Conservation (phyloP, 129 eudicot species). For the Scalesia atractyloides region DNA sequence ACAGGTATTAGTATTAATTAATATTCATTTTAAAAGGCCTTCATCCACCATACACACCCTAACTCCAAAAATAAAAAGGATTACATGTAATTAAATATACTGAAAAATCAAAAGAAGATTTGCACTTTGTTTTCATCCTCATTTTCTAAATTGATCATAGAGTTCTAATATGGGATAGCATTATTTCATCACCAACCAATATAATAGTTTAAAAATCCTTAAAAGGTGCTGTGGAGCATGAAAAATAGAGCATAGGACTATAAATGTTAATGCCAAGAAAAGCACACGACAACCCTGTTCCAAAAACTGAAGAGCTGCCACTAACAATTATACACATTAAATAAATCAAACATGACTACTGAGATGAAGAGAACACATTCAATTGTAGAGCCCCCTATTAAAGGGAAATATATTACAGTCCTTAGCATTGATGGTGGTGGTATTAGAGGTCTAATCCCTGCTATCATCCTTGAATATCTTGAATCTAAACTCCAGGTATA, state of each 20-base stretch:
- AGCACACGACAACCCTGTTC: neutral
- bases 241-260: constrained; percentile 26
- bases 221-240: constrained; percentile 9
- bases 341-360: constrained; percentile 2
- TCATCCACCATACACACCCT: neutral
- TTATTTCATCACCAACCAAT: constrained; percentile 5
- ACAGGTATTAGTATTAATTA: too few species aligned
- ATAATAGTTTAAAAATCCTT: neutral
- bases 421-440: constrained; percentile 48
- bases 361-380: constrained; percentile 28
- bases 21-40: too few species aligned
- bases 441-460: constrained; percentile 45
- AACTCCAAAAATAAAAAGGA: too few species aligned
- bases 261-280: neutral
- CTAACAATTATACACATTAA: neutral
- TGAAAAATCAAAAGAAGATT: too few species aligned
- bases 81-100: too few species aligned
- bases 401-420: constrained; percentile 32
- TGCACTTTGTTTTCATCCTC: neutral
- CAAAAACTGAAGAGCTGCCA: neutral
- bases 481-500: constrained; percentile 38
- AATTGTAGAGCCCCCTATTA: constrained; percentile 24
- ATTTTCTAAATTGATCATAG: neutral
- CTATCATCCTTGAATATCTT: constrained; percentile 32
- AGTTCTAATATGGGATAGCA: constrained; percentile 12